A percentile compares a stretch with the other conserved stretches of the same genome.
Evolutionary conservation across 768 basidiomycete genomes (phyloP).

Genomic region (Phaeolepiota aurea): DNA sequence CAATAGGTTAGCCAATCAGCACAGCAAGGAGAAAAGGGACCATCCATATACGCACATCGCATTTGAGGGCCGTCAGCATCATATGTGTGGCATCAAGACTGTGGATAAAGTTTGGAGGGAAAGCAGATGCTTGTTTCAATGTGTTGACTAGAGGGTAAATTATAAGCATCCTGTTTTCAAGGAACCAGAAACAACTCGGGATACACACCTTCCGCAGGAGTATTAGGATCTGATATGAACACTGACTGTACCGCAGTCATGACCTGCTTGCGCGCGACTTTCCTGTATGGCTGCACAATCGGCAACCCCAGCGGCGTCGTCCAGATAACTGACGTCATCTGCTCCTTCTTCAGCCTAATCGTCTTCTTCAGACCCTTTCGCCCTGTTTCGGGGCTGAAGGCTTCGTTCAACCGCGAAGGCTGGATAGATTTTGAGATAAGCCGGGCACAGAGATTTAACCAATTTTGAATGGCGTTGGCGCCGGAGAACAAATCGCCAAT

Average conservation of each 20-base stretch:
- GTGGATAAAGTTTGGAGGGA: slow-evolving; percentile 99
- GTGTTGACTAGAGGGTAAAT: slow-evolving; percentile 49
- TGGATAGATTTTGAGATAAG: slow-evolving; percentile 86
- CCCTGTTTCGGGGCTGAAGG: slow-evolving; percentile 5
- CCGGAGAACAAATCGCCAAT: slow-evolving; percentile 94
- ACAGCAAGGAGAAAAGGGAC: neutral
- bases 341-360: slow-evolving; percentile 61
- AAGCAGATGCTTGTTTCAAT: slow-evolving; percentile 87
- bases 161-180: neutral
- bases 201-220: slow-evolving; percentile 52
- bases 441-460: slow-evolving; percentile 78
- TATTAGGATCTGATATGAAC: slow-evolving; percentile 81
- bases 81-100: slow-evolving; percentile 98
- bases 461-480: slow-evolving; percentile 84
- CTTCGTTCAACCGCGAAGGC: slow-evolving; percentile 42
- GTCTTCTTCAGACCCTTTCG: slow-evolving; percentile 7
- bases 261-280: slow-evolving; percentile 73
- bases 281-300: slow-evolving; percentile 94
- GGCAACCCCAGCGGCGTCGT: slow-evolving; percentile 93
- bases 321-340: slow-evolving; percentile 96
- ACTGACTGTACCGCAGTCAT: slow-evolving; percentile 81
- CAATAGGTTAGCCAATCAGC: slow-evolving; percentile 4
- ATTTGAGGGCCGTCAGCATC: slow-evolving; percentile 92
- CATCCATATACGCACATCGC: slow-evolving; percentile 44
- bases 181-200: slow-evolving; percentile 25